A percentile compares a stretch with the other conserved stretches of the same genome.
Evolutionary conservation across 371 early-diverging fungal genomes (phyloP).

Genomic region (Apophysomyces ossiformis): DNA sequence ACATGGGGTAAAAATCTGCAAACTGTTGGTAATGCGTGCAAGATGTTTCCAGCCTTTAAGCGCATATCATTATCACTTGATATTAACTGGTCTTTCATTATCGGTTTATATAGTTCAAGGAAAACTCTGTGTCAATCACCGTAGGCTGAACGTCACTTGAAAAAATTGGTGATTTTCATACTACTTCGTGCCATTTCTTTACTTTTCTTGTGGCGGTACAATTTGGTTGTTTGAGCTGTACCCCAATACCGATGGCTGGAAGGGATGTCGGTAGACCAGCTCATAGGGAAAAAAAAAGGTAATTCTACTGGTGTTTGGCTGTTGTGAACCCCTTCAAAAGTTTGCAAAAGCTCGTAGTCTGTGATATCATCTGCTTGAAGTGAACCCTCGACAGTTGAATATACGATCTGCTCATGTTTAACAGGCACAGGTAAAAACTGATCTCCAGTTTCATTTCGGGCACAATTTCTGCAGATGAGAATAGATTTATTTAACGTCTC

Average conservation of each 20-base stretch:
- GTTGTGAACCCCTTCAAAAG: background rate
- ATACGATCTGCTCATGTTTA: background rate
- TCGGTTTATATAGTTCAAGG: too few relatives aligned
- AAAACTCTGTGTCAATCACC: too few relatives aligned
- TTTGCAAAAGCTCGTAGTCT: background rate
- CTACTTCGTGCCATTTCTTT: background rate
- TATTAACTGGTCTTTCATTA: too few relatives aligned
- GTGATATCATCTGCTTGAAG: background rate
- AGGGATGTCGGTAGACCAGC: background rate
- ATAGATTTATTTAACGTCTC: too few relatives aligned
- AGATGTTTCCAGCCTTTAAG: too few relatives aligned
- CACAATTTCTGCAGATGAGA: too few relatives aligned
- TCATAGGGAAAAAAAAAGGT: background rate
- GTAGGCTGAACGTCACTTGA: background rate
- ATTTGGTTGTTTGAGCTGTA: background rate
- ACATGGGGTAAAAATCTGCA: too few relatives aligned
- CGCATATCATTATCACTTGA: too few relatives aligned
- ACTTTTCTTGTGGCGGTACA: background rate
- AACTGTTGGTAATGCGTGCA: too few relatives aligned
- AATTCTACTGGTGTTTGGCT: background rate
- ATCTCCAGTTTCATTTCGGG: background rate
- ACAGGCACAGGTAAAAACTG: background rate
- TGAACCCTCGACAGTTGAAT: background rate
- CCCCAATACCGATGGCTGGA: background rate
- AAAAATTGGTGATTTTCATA: background rate